A percentile compares a stretch with the other conserved stretches of the same genome.
These are phyloP conservation scores for Sordaria brevicollis DNA, from an alignment of 495 filamentous ascomycete species.

Conservation along the genomic window DNA sequence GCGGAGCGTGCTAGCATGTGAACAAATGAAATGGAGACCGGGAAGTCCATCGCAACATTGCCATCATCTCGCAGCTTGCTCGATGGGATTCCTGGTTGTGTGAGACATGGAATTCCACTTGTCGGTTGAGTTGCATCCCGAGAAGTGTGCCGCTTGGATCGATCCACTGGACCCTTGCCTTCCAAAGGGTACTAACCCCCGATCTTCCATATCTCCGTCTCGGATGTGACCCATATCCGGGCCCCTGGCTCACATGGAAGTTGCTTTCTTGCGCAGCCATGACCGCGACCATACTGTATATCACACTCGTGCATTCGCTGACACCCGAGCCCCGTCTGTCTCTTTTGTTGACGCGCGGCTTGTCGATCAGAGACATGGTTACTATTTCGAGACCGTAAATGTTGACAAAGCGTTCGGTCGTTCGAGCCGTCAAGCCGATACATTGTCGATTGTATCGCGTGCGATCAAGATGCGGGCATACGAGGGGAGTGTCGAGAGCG, in stretches of 20 bases:
- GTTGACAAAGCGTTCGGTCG: too few relatives aligned
- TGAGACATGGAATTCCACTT: neutral
- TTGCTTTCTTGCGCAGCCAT: neutral
- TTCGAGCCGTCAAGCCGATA: neutral
- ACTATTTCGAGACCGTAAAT: too few relatives aligned
- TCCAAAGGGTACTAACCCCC: neutral
- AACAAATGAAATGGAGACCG: neutral
- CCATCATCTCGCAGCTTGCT: neutral
- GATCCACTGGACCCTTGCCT: neutral
- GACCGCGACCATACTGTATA: neutral
- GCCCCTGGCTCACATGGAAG: neutral
- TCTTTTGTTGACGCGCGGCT: neutral
- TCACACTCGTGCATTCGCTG: neutral
- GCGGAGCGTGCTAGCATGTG: neutral
- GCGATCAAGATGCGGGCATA: neutral
- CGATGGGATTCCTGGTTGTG: neutral
- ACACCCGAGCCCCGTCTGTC: neutral
- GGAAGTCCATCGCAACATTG: neutral
- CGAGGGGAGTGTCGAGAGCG: neutral
- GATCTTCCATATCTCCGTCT: neutral
- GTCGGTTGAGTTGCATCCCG: neutral
- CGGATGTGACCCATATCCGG: neutral
- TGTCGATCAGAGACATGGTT: too few relatives aligned
- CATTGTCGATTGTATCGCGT: neutral
- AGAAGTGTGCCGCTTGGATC: neutral